A percentile compares a stretch with the other conserved stretches of the same genome.
Evolutionary conservation across 23 red algal genomes (phyloP).

Genomic region (Agarophyton chilense): DNA sequence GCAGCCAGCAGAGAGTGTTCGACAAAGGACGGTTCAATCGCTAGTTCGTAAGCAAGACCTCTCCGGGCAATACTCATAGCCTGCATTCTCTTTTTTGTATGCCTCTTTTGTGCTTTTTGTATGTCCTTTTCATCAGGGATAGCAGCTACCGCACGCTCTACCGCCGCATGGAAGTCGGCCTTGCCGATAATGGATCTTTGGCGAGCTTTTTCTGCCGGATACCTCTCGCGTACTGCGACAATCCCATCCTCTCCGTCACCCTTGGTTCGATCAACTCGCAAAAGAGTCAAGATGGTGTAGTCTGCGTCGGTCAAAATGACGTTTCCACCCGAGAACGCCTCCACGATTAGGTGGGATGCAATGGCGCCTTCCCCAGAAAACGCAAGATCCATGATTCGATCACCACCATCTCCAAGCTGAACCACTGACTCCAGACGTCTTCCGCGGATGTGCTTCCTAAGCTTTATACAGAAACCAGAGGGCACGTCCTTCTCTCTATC

Average conservation of each 20-base stretch:
- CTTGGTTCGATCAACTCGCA: constrained; percentile 55
- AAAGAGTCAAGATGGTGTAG: constrained; percentile 79
- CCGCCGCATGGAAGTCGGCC: constrained; percentile 7
- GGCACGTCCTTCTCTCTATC: constrained; percentile 83
- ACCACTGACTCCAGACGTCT: constrained; percentile 73
- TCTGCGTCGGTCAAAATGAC: constrained; percentile 93
- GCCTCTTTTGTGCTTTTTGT: constrained; percentile 1
- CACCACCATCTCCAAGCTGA: constrained; percentile 74
- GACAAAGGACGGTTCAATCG: constrained; percentile 73
- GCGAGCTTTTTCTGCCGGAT: constrained; percentile 53
- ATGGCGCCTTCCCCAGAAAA: constrained; percentile 69
- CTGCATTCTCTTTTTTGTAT: constrained; percentile 19
- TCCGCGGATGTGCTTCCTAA: constrained; percentile 94
- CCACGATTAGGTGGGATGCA: constrained; percentile 80
- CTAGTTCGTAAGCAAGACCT: constrained; percentile 62
- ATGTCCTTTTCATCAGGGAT: constrained; percentile 21
- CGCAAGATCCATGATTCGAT: constrained; percentile 86
- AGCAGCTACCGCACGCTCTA: constrained; percentile 7
- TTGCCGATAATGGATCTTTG: not conserved
- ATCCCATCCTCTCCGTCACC: constrained; percentile 21
- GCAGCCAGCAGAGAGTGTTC: constrained; percentile 82
- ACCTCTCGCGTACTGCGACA: constrained; percentile 51
- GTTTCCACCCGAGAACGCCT: constrained; percentile 91
- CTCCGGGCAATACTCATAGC: constrained; percentile 33
- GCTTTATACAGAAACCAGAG: constrained; percentile 93